Evolutionary conservation across 306 rosid species (phyloP).

Genomic region (Psophocarpus tetragonolobus): DNA sequence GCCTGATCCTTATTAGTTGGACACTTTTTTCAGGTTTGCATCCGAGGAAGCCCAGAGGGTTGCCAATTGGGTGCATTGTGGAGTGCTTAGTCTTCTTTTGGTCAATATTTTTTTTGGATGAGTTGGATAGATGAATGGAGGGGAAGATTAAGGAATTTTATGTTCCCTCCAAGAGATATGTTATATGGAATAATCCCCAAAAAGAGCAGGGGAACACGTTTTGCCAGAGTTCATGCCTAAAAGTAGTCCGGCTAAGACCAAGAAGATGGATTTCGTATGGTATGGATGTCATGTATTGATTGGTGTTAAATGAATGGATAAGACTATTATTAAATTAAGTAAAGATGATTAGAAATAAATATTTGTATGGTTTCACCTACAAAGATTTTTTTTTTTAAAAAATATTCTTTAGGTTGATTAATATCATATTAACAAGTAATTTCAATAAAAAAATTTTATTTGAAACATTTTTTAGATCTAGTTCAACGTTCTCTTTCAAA

Average conservation of each 20-base stretch:
- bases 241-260: conserved; percentile 94
- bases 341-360: too few species aligned
- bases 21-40: conserved; percentile 82
- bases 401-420: too few species aligned
- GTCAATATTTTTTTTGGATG: conserved; percentile 82
- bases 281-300: conserved; percentile 91
- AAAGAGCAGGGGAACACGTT: conserved; percentile 91
- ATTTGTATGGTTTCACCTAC: too few species aligned
- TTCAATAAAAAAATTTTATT: too few species aligned
- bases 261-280: conserved; percentile 85
- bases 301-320: too few species aligned
- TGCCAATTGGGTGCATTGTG: conserved; percentile 96
- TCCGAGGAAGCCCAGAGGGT: conserved; percentile 86
- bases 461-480: too few species aligned
- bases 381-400: too few species aligned
- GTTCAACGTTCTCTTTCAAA: too few species aligned
- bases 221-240: conserved; percentile 98
- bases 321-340: too few species aligned
- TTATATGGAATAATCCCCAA: conserved; percentile 86
- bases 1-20: conserved; percentile 98
- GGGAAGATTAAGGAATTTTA: conserved; percentile 82
- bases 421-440: too few species aligned
- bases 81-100: conserved; percentile 78
- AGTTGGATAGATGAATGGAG: conserved; percentile 94
- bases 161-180: conserved; percentile 91